Evolutionary conservation across 768 basidiomycete species (phyloP), one percentile per base, ranked within the genome.

Genomic region (Pleurotus tuoliensis): DNA sequence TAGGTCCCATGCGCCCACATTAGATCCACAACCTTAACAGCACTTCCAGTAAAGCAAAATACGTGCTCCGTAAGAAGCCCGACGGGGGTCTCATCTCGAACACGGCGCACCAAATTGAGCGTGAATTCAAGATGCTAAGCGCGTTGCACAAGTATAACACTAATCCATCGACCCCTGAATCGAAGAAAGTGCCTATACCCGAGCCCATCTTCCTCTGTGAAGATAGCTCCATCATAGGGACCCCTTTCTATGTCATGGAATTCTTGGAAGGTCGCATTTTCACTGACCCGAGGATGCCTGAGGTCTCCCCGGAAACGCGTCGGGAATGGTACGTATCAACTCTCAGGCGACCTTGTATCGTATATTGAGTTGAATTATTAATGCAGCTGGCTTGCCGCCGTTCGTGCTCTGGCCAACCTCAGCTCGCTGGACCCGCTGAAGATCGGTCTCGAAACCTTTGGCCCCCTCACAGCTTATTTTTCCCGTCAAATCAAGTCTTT

Each of bases 221-320:
- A 63, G 92, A 98, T 65, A 74, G 64, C 37, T 64, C 73, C 3
- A 80, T 98, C 40, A 77, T 96, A 16, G 96, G 95, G 3, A 93
- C 94, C 20, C 83, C 88, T 2, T 98, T 98, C 73, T 98, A 97
- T 67, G 80, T 98, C 45, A 98, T 99, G 96, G 90, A 98, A 67
- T 98, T 91, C 67, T 66, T 98, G 45, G 86, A 96, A 18, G 96
- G 96, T 0, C 82, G 97, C 47, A 95, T 98, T 62, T 99, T 97
- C 73, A 90, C 92, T 11, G 90, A 98, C 69, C 74, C 81, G 6
- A 71, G 83, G 59, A 87, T 97, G 85, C 82, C 82, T 0, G 86
- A 90, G 64, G 72, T 92, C 1, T 65, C 81, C 4, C 75, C 79
- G 2, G 64, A 79, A 54, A 86, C 88, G 62, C 74, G 88, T 65